Evolutionary conservation across 495 filamentous ascomycete species (phyloP), one percentile per base, ranked within the genome.

Genomic region (Talaromyces adpressus): DNA sequence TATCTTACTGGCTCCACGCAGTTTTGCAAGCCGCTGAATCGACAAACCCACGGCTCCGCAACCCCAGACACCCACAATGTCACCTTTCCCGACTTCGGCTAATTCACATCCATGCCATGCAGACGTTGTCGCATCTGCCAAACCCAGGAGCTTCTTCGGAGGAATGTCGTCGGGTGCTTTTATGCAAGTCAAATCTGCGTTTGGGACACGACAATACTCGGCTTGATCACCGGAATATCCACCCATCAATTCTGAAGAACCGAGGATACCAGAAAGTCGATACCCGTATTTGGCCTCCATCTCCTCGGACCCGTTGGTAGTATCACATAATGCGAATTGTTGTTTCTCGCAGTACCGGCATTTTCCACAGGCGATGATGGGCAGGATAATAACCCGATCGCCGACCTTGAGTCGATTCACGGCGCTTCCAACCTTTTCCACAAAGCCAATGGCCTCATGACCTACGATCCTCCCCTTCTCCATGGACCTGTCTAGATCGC

Each of bases 401-500:
- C 77, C 75, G 2, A 66, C 57, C 34, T 68, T 59, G 27, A 79
- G 39, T 7, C 57, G 64, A 16, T 63, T 65, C 6, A 77, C 73
- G 1, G 68, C 63, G 2, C 61, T 30, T 12, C 77, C 75, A 16
- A 76, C 67, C 16, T 70, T 66, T 30, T 72, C 70, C 6, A 81
- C 69, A 39, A 74, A 52, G 3, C 78, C 78, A 56, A 79, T 68
- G 36, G 65, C 72, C 64, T 81, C 77, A 63, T 79, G 77, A 34
- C 78, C 77, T 49, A 81, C 67, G 66, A 92, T 91, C 71, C 91
- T 89, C 57, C 90, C 89, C 65, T 86, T 84, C 62, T 82, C 73
- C 66, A 68, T 70, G 27, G 57, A 39, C 20, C 67, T 59, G 36
- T 72, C 65, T 12, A 70, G 65, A 11, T 70, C 63, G 30, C 73